Conservation (phyloP, 495 filamentous ascomycete species). For the Hyphodiscus hymeniophilus region DNA sequence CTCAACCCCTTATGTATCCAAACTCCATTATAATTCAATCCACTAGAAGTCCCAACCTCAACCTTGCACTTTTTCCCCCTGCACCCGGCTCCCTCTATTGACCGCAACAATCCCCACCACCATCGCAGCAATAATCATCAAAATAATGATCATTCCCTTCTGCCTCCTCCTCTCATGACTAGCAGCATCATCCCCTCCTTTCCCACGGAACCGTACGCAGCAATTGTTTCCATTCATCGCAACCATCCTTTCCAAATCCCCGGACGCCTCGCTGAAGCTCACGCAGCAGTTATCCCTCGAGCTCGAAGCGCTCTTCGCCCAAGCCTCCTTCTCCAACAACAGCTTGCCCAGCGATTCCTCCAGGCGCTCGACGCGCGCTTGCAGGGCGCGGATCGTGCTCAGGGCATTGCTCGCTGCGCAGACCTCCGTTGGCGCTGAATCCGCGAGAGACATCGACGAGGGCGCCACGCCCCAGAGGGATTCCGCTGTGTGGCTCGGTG, state of each 20-base stretch:
- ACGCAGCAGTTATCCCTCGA: slow-evolving; percentile 16
- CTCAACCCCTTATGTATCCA: no score
- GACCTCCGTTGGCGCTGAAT: slow-evolving; percentile 5
- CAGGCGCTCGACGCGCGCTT: slow-evolving; percentile 14
- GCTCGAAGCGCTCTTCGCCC: not conserved
- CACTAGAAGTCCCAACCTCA: not conserved
- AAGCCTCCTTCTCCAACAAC: not conserved
- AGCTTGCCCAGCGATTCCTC: slow-evolving; percentile 15
- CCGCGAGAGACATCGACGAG: slow-evolving; percentile 1
- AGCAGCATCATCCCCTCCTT: not conserved
- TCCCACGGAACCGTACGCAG: slow-evolving; percentile 5
- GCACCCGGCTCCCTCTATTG: not conserved
- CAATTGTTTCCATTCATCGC: slow-evolving; percentile 4
- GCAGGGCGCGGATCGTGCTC: slow-evolving; percentile 11
- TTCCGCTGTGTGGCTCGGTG: slow-evolving; percentile 2
- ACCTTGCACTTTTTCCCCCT: not conserved
- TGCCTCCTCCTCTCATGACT: not conserved
- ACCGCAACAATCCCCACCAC: not conserved
- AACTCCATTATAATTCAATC: not conserved
- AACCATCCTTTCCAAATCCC: slow-evolving; percentile 9
- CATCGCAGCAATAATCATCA: slow-evolving; percentile 1
- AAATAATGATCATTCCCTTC: not conserved
- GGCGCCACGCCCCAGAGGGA: slow-evolving; percentile 14
- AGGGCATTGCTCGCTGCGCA: slow-evolving; percentile 16
- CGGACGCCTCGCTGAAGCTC: slow-evolving; percentile 8